A percentile compares a stretch with the other conserved stretches of the same genome.
These are phyloP conservation scores for Purpureocillium takamizusanense DNA, from an alignment of 2,329 filamentous ascomycete species.

Conservation along the genomic window DNA sequence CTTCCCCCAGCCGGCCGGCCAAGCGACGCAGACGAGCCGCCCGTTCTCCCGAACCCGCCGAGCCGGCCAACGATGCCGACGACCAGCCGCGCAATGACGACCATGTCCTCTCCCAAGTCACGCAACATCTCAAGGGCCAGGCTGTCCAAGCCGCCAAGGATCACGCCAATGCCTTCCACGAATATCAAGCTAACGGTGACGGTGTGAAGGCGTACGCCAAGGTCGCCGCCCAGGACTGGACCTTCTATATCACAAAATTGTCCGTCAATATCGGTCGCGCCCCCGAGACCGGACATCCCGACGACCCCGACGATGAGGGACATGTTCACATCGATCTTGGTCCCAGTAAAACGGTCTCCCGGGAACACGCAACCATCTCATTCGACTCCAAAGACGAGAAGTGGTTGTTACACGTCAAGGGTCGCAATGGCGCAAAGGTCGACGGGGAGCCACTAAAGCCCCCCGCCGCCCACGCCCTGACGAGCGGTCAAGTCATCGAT, in stretches of 20 bases:
- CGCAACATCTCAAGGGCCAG: slow-evolving; percentile 39
- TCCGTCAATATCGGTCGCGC: slow-evolving; percentile 67
- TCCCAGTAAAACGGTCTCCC: slow-evolving; percentile 72
- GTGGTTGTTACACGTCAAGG: slow-evolving; percentile 83
- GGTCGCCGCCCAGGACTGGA: slow-evolving; percentile 74
- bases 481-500: slow-evolving; percentile 84
- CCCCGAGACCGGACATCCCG: slow-evolving; percentile 36
- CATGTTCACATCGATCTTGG: slow-evolving; percentile 80
- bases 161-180: slow-evolving; percentile 55
- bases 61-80: slow-evolving; percentile 22
- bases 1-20: slow-evolving; percentile 51
- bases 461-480: slow-evolving; percentile 55
- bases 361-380: slow-evolving; percentile 65
- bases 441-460: slow-evolving; percentile 65
- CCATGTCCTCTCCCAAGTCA: slow-evolving; percentile 45
- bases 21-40: slow-evolving; percentile 54
- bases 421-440: slow-evolving; percentile 82
- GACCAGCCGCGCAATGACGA: slow-evolving; percentile 39
- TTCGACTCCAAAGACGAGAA: slow-evolving; percentile 59
- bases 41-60: slow-evolving; percentile 7
- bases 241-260: slow-evolving; percentile 72
- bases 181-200: slow-evolving; percentile 40
- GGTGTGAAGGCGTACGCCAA: slow-evolving; percentile 71
- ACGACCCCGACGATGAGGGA: slow-evolving; percentile 33
- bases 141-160: slow-evolving; percentile 52